Base-by-base conservation (phyloP, 176 grass and related monocot genomes). In the Aechmea fasciata region DNA sequence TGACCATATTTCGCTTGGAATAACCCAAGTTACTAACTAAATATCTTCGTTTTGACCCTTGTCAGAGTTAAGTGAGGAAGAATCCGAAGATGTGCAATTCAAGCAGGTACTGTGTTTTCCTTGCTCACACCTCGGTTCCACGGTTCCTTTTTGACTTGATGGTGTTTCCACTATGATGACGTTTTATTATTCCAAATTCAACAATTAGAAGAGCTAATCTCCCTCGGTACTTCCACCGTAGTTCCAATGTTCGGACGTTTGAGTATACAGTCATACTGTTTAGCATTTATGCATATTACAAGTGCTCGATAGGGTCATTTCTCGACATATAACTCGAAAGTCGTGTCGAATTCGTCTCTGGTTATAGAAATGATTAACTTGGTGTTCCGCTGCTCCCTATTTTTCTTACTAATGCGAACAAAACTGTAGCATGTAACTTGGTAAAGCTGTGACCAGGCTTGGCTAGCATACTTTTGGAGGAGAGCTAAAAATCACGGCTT, bases 391-490 rank as follows among this genome's bases (percentile, higher is more conserved):
- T 5, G 33, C 7, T 5, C 3, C 41, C 29, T 18, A 11, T 52
- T 41, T 11, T 64, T 14, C 13, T 49, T 19, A 26, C 47, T 47
- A 52, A 41, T 41, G 13, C 14, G 22, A 20, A 53, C 50, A 8
- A 66, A 29, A 26, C 66, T 22, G 52, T 28, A 52, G 13, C 20
- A 20, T 19, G 17, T 61, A 61, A 61, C 55, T 61, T 61, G 15
- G 55, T 19, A 61, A 19, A 61, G 55, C 55, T 61, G 55, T 2
- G 53, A 53, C 47, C 79, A 97, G 93, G 89, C 93, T 79, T 97
- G 93, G 93, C 77, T 97, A 63, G 73, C 82, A 50, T 97, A 97
- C 69, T 85, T 90, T 50, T 97, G 93, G 93, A 92, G 86, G 29
- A 65, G 89, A 68, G 89, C 81, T 13, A 97, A 87, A 73, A 85